Conservation (phyloP, 2,329 filamentous ascomycete species). For the Pestalotiopsis fici region DNA sequence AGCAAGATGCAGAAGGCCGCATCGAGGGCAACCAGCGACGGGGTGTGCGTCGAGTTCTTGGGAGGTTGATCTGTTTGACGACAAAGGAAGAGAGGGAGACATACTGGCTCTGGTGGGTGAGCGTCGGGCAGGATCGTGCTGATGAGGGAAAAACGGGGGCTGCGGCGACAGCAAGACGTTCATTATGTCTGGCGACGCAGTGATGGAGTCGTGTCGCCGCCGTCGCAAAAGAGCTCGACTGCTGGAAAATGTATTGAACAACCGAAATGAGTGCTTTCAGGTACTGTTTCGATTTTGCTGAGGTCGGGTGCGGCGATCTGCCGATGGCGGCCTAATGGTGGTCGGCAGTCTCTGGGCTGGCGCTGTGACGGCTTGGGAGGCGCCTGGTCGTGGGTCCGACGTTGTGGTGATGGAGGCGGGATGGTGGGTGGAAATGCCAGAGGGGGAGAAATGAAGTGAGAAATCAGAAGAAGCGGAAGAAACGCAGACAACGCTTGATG, state of each 20-base stretch:
- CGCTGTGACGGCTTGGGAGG: not conserved
- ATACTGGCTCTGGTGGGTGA: slow-evolving; percentile 58
- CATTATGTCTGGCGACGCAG: slow-evolving; percentile 43
- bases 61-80: slow-evolving; percentile 17
- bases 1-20: not conserved
- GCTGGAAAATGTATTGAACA: not conserved
- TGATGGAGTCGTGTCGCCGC: not conserved
- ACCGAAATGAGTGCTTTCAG: too few relatives aligned
- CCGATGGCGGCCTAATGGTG: not conserved
- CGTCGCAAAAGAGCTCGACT: not conserved
- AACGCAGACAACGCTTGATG: not conserved
- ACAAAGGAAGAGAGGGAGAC: slow-evolving; percentile 27
- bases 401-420: not conserved
- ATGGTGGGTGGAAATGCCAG: not conserved
- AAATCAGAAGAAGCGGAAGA: not conserved
- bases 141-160: slow-evolving; percentile 59
- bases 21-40: not conserved
- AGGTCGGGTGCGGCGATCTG: not conserved
- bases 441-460: not conserved
- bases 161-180: slow-evolving; percentile 64
- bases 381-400: too few relatives aligned
- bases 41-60: not conserved
- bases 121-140: slow-evolving; percentile 55
- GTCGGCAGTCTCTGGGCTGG: not conserved
- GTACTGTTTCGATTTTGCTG: not conserved